Evolutionary conservation across 1,139 yeast species (phyloP), one percentile per base, ranked within the genome.

Genomic region (Debaryomyces psychrophilus): DNA sequence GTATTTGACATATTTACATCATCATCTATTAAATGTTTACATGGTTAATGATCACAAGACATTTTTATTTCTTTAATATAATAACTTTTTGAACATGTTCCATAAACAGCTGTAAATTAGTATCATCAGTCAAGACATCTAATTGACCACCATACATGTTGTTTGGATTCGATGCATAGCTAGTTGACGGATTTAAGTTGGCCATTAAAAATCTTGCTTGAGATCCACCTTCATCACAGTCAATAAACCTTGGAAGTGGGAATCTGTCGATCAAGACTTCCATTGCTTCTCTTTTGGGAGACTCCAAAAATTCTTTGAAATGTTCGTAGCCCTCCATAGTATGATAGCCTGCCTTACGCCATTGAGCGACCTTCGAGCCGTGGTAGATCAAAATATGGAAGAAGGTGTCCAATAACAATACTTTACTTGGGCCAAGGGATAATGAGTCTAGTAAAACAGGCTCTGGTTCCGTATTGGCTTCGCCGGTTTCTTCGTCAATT

Each of bases 381-480:
- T 85, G 90, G 59, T 71, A 83, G 37, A 86, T 85, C 46, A 85
- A 68, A 38, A 86, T 77, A 66, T 90, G 97, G 87, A 93, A 93
- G 70, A 92, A 93, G 1, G 98, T 93, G 68, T 93, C 99, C 59
- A 93, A 79, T 55, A 93, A 77, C 58, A 93, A 74, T 49, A 93
- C 90, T 43, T 82, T 71, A 45, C 77, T 76, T 5, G 84, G 82
- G 15, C 81, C 79, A 42, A 87, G 75, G 1, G 97, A 90, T 27
- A 90, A 90, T 22, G 97, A 89, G 67, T 93, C 99, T 60, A 93
- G 81, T 59, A 93, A 74, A n/a, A 93, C 98, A 0, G 98, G 95
- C 62, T 84, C 90, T 28, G 97, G 96, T 54, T 87, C 95, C 3
- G 54, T 56, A 14, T 54, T 56, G 1, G 59, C 47, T 27, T 58